A percentile compares a stretch with the other conserved stretches of the same genome.
Conservation (phyloP, 169 alveolate species). For the Plasmodium gallinaceum region DNA sequence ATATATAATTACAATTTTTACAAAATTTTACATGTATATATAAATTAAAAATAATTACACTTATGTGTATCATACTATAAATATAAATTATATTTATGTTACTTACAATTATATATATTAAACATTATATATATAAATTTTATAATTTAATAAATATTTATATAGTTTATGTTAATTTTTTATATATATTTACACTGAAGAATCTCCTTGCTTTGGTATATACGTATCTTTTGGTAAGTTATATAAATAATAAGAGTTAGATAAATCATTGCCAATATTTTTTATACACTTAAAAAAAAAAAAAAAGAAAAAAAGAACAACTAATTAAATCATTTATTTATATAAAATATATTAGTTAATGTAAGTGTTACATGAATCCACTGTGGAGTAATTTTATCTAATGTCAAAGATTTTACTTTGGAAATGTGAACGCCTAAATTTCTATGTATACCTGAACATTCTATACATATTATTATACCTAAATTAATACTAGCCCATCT, state of each 20-base stretch:
- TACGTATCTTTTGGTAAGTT: slow-evolving; percentile 76
- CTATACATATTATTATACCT: slow-evolving; percentile 95
- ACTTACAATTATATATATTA: too few species aligned
- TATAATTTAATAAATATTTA: too few species aligned
- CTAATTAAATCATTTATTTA: background rate
- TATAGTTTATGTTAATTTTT: background rate
- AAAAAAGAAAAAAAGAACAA: background rate
- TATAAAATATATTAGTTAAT: background rate
- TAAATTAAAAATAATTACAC: background rate
- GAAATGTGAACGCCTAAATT: slow-evolving; percentile 96
- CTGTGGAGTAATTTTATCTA: slow-evolving; percentile 94
- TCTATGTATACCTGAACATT: slow-evolving; percentile 97
- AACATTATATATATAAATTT: too few species aligned
- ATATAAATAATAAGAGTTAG: slow-evolving; percentile 80
- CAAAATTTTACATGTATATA: background rate
- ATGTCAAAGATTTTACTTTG: slow-evolving; percentile 93
- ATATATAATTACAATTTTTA: background rate
- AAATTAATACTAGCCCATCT: slow-evolving; percentile 97
- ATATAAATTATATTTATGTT: too few species aligned
- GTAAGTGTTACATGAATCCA: slow-evolving; percentile 79
- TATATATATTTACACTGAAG: slow-evolving; percentile 67
- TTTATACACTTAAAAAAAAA: slow-evolving; percentile 31
- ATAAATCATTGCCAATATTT: slow-evolving; percentile 79
- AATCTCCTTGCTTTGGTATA: slow-evolving; percentile 74
- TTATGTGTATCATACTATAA: too few species aligned